Evolutionary conservation across 1,284 basidiomycete genomes (phyloP), one percentile per base, ranked within the genome.

Genomic region (Athelia psychrophila): DNA sequence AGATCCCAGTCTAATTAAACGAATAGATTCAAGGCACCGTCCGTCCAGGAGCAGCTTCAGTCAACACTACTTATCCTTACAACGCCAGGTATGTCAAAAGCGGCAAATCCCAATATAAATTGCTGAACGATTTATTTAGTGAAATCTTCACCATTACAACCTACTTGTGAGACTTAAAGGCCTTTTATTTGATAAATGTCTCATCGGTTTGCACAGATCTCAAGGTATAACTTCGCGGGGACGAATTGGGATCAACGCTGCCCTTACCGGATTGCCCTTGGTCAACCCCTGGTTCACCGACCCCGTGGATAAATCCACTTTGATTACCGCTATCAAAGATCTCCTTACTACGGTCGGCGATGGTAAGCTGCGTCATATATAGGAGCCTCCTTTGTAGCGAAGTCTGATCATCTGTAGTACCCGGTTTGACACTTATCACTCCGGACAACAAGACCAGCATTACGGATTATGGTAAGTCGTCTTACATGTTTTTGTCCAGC

Each of bases 111-210:
- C 25, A 35, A 13, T n/a, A n/a, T n/a, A n/a, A n/a, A 30, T 15
- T 22, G 50, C 24, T 53, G 20, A 51, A 30, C n/a, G 20, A 24
- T 40, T 20, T 24, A 18, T 52, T 49, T 44, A 74, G 74, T 56
- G 70, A 78, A 60, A 77, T 84, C 52, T 82, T 84, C 70, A 83
- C 81, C 0, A 83, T 84, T 65, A 82, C 80, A 1, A 64, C 74
- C 5, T 83, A 84, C 62, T 62, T 81, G 73, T 78, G 54, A 54
- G 77, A 64, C 3, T 23, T 48, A 54, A 10, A 27, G 54, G 22
- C 49, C 42, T 23, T 42, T 36, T 18, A 38, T 25, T 49, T 23
- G 27, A 18, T 50, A 36, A 49, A 53, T 15, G 52, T 35, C 36
- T 53, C 5, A 30, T 13, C 27, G 27, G n/a, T 30, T 30, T 5